Evolutionary conservation across 208 protist genomes (phyloP).

Genomic region (Leishmania turanica): DNA sequence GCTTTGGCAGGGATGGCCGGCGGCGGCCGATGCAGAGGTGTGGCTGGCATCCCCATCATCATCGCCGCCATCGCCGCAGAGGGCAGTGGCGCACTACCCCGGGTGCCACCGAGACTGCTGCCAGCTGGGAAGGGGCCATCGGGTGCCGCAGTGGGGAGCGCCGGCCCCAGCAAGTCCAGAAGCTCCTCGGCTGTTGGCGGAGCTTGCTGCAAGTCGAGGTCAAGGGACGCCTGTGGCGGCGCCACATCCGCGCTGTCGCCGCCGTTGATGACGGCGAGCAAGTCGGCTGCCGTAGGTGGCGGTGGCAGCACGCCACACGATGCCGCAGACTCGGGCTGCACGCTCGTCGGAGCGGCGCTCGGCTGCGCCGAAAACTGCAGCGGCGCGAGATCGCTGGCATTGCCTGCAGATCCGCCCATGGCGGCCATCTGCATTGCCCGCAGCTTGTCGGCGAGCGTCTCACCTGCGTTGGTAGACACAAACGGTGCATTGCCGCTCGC

Average conservation of each 20-base stretch:
- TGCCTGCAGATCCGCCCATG: not conserved
- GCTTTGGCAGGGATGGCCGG: slow-evolving; percentile 76
- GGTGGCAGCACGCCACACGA: slow-evolving; percentile 7
- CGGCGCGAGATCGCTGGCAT: not conserved
- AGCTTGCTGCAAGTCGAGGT: slow-evolving; percentile 11
- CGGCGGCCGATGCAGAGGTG: slow-evolving; percentile 63
- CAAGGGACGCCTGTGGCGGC: not conserved
- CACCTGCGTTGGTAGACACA: slow-evolving; percentile 24
- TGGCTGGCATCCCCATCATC: slow-evolving; percentile 2
- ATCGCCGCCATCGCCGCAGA: slow-evolving; percentile 7
- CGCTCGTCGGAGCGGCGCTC: not conserved
- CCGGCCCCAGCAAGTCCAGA: slow-evolving; percentile 59
- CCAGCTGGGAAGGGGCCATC: not conserved
- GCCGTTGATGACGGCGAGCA: slow-evolving; percentile 31
- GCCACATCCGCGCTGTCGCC: not conserved
- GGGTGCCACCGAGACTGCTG: not conserved
- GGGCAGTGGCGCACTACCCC: not conserved
- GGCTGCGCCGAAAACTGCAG: not conserved
- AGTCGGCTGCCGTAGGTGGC: slow-evolving; percentile 19
- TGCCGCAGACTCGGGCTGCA: not conserved
- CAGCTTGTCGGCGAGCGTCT: slow-evolving; percentile 68
- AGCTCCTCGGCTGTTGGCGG: slow-evolving; percentile 60
- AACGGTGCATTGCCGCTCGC: slow-evolving; percentile 6
- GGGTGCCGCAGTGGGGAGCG: not conserved
- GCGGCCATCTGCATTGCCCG: slow-evolving; percentile 59